These are phyloP conservation scores for Podospora sp. DNA, from an alignment of 495 filamentous ascomycete species.

Conservation along the genomic window DNA sequence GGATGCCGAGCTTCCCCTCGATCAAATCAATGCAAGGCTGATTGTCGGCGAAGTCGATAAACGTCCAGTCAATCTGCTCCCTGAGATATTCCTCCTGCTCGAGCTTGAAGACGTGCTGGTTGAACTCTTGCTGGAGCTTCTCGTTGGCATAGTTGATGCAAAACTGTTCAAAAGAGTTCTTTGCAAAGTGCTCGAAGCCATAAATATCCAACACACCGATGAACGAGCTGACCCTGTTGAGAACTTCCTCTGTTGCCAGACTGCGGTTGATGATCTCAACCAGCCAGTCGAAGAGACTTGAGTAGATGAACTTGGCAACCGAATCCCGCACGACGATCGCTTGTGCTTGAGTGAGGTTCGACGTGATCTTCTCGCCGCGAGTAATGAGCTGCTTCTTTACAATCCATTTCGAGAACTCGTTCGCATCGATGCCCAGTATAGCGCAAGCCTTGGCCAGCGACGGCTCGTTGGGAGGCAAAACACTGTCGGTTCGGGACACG, in stretches of 20 bases:
- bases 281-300: conserved; percentile 97
- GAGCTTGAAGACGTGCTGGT: conserved; percentile 99
- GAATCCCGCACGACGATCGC: conserved; percentile 95
- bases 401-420: conserved; percentile 97
- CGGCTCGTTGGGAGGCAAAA: conserved; percentile 78
- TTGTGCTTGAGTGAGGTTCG: conserved; percentile 91
- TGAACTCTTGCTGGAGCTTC: conserved; percentile 99
- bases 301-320: conserved; percentile 98
- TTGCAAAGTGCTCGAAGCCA: conserved; percentile 99
- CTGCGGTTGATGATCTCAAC: conserved; percentile 93
- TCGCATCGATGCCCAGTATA: conserved; percentile 83
- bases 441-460: conserved; percentile 78
- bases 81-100: conserved; percentile 98
- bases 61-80: conserved; percentile 98
- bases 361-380: conserved; percentile 95
- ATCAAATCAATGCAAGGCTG: conserved; percentile 99
- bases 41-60: conserved; percentile 99
- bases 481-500: conserved; percentile 83
- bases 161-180: conserved; percentile 99
- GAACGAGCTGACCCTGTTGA: conserved; percentile 83
- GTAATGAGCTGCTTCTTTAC: conserved; percentile 99
- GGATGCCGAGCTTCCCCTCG: conserved; percentile 91
- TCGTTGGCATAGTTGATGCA: conserved; percentile 99
- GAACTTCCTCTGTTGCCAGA: conserved; percentile 85
- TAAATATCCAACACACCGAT: conserved; percentile 99